phyloP scores from a whole-genome alignment of 768 basidiomycete genomes.

The Boletus huronensis region DNA sequence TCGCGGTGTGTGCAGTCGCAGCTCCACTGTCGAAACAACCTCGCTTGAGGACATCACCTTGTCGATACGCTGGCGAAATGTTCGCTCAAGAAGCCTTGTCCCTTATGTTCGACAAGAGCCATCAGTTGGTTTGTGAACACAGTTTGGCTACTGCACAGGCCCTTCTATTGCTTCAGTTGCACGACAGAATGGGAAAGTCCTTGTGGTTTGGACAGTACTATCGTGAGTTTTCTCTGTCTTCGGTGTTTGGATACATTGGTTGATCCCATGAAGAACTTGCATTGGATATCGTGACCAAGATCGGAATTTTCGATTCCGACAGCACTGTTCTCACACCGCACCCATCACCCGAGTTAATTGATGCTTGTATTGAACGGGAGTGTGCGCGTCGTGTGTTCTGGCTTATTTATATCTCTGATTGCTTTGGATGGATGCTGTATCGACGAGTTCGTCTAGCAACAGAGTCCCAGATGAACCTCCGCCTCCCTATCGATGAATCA shows the following conservation, averaged over 20 bases:
- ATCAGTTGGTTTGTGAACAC: slow-evolving; percentile 55
- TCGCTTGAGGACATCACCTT: slow-evolving; percentile 50
- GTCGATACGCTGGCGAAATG: slow-evolving; percentile 51
- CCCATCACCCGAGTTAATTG: slow-evolving; percentile 56
- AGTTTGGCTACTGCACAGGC: slow-evolving; percentile 73
- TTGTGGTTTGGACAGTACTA: slow-evolving; percentile 29
- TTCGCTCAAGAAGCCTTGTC: slow-evolving; percentile 59
- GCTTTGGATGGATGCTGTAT: slow-evolving; percentile 39
- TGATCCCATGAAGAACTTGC: slow-evolving; percentile 48
- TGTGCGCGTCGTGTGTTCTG: slow-evolving; percentile 80
- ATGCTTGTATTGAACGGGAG: slow-evolving; percentile 67
- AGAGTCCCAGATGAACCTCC: slow-evolving; percentile 50
- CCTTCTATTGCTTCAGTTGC: slow-evolving; percentile 65
- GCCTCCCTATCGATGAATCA: slow-evolving; percentile 78
- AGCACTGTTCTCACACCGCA: slow-evolving; percentile 56
- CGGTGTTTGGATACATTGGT: slow-evolving; percentile 2
- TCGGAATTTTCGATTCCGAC: slow-evolving; percentile 64
- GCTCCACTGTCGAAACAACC: slow-evolving; percentile 72
- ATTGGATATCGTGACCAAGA: slow-evolving; percentile 60
- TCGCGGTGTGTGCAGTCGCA: slow-evolving; percentile 74
- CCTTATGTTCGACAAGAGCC: slow-evolving; percentile 69
- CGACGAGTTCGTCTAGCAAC: slow-evolving; percentile 35
- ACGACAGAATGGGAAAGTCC: slow-evolving; percentile 49
- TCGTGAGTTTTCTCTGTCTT: slow-evolving; percentile 24
- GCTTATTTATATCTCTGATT: slow-evolving; percentile 65